Base-by-base conservation (phyloP, 164 flowering plant species). In the Kingdonia uniflora region DNA sequence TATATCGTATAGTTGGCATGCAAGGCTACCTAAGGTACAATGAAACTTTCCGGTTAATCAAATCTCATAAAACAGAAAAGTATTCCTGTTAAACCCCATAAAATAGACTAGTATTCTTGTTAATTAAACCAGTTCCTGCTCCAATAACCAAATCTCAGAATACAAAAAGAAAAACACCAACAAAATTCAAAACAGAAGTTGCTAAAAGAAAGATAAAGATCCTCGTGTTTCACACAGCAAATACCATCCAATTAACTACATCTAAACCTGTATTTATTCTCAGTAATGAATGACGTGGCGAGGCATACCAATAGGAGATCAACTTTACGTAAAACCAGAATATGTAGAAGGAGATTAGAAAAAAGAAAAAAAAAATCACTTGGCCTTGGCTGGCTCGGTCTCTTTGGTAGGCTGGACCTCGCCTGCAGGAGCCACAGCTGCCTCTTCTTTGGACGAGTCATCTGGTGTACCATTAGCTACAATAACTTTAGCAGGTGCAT, bases 351-450 rank as follows among this genome's bases (percentile, higher is more conserved):
- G 37, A 55, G 20, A 60, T 46, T 16, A 26, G 44, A 44, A 41
- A 48, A 38, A 47, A 19, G 21, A 39, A 19, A 16, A 5, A 49
- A 20, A 19, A 50, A 39, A 62, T 75, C 63, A 75, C 16, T 66
- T 72, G 40, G 64, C 48, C 26, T 68, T 49, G 7, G 58, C 74
- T 19, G 78, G 62, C 66, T 71, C 73, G 5, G 68, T 22, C 54
- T 69, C 68, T 38, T 65, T 20, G 16, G 66, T 70, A 14, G 71
- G 64, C 62, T 72, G 76, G 42, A 45, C 71, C 35, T 53, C 65
- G 8, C 58, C 63, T 59, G 58, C 68, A 7, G 76, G 59, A n/a
- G 67, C 61, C 8, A 1, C 0, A 14, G 15, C 15, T 41, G 15
- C 29, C 33, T 60, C 77, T 50, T 66, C 46, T 48, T 73, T 45